A percentile compares a stretch with the other conserved stretches of the same genome.
Evolutionary conservation across 495 filamentous ascomycete genomes (phyloP).

Genomic region (Aspergillus sclerotioniger): DNA sequence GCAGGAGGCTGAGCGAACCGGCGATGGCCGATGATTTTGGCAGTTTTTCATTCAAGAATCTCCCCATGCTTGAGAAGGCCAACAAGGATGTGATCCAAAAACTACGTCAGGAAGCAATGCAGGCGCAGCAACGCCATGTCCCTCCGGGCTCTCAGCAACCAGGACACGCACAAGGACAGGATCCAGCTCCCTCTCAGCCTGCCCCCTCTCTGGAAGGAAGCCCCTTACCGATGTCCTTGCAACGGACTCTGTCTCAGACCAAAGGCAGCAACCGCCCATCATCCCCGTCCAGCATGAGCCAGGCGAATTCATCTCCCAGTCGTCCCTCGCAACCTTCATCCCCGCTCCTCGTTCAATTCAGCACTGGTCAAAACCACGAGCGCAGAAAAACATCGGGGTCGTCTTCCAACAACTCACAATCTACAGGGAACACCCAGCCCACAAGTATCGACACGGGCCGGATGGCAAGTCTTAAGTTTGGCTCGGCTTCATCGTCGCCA

Average conservation of each 20-base stretch:
- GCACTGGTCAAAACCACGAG: slow-evolving; percentile 71
- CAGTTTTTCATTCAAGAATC: slow-evolving; percentile 93
- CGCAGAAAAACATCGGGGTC: slow-evolving; percentile 81
- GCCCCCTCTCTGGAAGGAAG: slow-evolving; percentile 79
- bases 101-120: slow-evolving; percentile 81
- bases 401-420: slow-evolving; percentile 77
- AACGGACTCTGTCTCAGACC: slow-evolving; percentile 76
- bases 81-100: slow-evolving; percentile 99
- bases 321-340: slow-evolving; percentile 91
- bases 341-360: slow-evolving; percentile 88
- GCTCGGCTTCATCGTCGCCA: slow-evolving; percentile 70
- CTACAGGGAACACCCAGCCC: slow-evolving; percentile 69
- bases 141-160: slow-evolving; percentile 12
- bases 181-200: slow-evolving; percentile 37
- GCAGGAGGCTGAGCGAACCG: slow-evolving; percentile 85
- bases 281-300: slow-evolving; percentile 77
- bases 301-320: slow-evolving; percentile 81
- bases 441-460: slow-evolving; percentile 59
- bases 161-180: slow-evolving; percentile 11
- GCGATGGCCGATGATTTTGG: slow-evolving; percentile 90
- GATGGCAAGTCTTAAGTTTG: slow-evolving; percentile 52
- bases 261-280: slow-evolving; percentile 73
- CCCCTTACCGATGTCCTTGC: slow-evolving; percentile 77
- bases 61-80: slow-evolving; percentile 93
- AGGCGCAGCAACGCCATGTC: slow-evolving; percentile 53